These are phyloP conservation scores for Penicillium brasilianum DNA, from an alignment of 2,329 filamentous ascomycete genomes.

Conservation along the genomic window DNA sequence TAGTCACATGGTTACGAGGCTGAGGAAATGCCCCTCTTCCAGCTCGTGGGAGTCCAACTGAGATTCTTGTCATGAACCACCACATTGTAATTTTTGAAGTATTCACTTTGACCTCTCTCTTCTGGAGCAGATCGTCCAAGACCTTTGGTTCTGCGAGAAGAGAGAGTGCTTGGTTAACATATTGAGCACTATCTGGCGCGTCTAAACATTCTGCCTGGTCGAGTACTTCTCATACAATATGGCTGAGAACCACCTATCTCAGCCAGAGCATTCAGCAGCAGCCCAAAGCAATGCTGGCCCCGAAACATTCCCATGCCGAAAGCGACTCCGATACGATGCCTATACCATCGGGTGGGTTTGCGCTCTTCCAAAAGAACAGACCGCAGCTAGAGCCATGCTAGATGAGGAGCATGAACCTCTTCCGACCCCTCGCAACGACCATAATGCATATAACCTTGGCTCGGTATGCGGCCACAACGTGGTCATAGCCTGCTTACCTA, in stretches of 20 bases:
- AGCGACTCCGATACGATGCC: conserved; percentile 11
- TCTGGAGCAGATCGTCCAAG: neutral
- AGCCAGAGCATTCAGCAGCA: neutral
- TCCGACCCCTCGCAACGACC: conserved; percentile 15
- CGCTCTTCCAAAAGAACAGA: conserved; percentile 17
- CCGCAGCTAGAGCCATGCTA: conserved; percentile 22
- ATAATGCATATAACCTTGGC: conserved; percentile 25
- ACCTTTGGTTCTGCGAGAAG: neutral
- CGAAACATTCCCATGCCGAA: conserved; percentile 8
- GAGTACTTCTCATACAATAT: neutral
- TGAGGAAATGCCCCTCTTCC: no score
- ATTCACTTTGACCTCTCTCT: neutral
- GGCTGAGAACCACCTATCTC: neutral
- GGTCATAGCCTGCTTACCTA: conserved; percentile 29
- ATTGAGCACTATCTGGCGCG: neutral
- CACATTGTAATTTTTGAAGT: neutral
- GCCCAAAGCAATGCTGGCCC: conserved; percentile 1
- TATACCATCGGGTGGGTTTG: conserved; percentile 18
- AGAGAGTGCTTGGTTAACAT: conserved; percentile 1
- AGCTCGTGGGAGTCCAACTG: neutral
- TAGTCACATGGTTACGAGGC: no score
- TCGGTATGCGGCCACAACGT: conserved; percentile 28
- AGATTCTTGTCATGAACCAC: neutral
- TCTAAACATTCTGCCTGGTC: neutral
- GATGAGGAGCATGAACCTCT: conserved; percentile 19